Conservation (phyloP, 768 basidiomycete genomes). For the Phlebiopsis flavidoalba region DNA sequence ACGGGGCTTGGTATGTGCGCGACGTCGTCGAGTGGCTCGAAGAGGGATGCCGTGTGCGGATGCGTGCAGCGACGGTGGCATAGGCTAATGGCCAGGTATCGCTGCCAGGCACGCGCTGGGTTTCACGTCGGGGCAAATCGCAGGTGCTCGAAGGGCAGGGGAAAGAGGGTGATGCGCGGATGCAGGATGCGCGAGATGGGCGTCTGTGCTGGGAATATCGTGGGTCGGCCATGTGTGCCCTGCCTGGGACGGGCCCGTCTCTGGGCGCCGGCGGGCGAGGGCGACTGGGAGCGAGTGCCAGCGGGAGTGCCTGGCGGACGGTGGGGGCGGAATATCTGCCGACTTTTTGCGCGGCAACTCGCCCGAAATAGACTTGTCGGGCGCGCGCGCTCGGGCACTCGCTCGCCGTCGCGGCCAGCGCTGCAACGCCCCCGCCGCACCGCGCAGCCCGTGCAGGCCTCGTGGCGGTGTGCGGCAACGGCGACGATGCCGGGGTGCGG, state of each 20-base stretch:
- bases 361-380: no score
- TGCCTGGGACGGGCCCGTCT: not conserved
- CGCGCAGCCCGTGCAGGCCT: not conserved
- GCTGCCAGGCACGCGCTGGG: no score
- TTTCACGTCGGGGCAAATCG: not conserved
- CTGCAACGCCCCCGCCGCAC: not conserved
- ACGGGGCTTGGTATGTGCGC: no score
- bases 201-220: not conserved
- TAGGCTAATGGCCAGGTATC: no score
- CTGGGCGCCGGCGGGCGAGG: no score
- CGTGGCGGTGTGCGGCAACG: not conserved
- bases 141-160: not conserved
- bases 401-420: not conserved
- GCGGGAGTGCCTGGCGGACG: no score
- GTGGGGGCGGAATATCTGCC: no score
- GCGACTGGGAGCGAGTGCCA: no score
- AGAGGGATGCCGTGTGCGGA: no score
- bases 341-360: no score
- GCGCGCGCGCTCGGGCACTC: not conserved
- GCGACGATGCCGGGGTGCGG: not conserved
- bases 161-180: not conserved
- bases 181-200: not conserved
- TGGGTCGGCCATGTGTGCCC: conserved; percentile 1
- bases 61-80: no score
- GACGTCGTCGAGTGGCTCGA: no score